These are phyloP conservation scores for Puccinia coronata DNA, from an alignment of 1,284 basidiomycete species.

Conservation along the genomic window DNA sequence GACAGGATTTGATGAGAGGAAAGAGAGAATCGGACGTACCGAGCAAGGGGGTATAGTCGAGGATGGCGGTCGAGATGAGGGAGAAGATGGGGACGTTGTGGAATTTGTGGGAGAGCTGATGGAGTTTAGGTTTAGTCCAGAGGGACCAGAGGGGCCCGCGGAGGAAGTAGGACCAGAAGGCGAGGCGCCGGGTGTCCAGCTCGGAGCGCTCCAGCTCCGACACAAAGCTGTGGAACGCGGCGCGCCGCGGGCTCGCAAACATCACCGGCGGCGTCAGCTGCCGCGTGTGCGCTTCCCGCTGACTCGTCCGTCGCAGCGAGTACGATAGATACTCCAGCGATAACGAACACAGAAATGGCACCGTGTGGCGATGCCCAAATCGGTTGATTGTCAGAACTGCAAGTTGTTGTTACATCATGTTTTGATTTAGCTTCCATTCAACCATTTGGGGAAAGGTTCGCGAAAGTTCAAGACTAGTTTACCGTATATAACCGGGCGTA, in stretches of 20 bases:
- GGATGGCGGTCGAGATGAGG: slow-evolving; percentile 72
- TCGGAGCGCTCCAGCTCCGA: slow-evolving; percentile 63
- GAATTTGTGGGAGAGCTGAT: slow-evolving; percentile 65
- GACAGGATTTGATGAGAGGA: neutral
- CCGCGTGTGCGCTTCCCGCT: neutral
- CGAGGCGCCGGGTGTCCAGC: slow-evolving; percentile 76
- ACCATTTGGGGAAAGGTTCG: too few species aligned
- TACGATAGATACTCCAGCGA: slow-evolving; percentile 57
- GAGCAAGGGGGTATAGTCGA: slow-evolving; percentile 88
- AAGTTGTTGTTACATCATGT: neutral
- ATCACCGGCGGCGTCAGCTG: neutral
- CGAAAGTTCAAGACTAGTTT: slow-evolving; percentile 34
- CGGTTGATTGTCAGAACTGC: slow-evolving; percentile 55
- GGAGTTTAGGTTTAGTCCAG: slow-evolving; percentile 80
- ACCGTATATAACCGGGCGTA: slow-evolving; percentile 58
- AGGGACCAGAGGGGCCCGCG: slow-evolving; percentile 84
- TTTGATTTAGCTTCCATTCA: neutral
- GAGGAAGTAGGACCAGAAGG: slow-evolving; percentile 80
- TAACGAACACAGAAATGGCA: slow-evolving; percentile 57
- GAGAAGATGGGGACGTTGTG: slow-evolving; percentile 72
- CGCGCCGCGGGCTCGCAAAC: neutral
- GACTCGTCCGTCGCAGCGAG: slow-evolving; percentile 49
- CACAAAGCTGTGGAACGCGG: slow-evolving; percentile 13
- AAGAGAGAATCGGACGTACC: slow-evolving; percentile 68
- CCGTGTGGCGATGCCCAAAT: slow-evolving; percentile 55